These are phyloP conservation scores for Colletotrichum cordylinicola DNA, from an alignment of 2,329 filamentous ascomycete species.

Conservation along the genomic window DNA sequence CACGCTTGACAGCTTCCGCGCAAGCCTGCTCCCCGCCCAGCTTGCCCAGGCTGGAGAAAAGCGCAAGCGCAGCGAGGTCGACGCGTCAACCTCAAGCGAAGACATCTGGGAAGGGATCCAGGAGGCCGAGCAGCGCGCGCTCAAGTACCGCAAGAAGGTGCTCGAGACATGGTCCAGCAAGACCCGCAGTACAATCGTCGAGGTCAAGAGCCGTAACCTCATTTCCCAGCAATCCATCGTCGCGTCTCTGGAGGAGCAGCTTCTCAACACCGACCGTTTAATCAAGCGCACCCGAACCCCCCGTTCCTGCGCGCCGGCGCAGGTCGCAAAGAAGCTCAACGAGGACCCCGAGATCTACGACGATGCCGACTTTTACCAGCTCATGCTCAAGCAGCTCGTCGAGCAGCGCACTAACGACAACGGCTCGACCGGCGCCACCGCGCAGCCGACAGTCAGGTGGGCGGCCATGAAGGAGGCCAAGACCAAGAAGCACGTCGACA, in stretches of 20 bases:
- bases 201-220: slow-evolving; percentile 63
- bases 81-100: slow-evolving; percentile 61
- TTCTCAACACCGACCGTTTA: slow-evolving; percentile 70
- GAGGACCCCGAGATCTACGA: slow-evolving; percentile 78
- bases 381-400: slow-evolving; percentile 90
- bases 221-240: slow-evolving; percentile 66
- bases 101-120: slow-evolving; percentile 78
- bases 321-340: slow-evolving; percentile 61
- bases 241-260: slow-evolving; percentile 72
- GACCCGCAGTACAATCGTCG: slow-evolving; percentile 61
- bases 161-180: slow-evolving; percentile 93
- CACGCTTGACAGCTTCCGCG: slow-evolving; percentile 74
- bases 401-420: slow-evolving; percentile 81
- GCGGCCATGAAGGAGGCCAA: slow-evolving; percentile 78
- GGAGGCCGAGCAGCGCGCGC: slow-evolving; percentile 64
- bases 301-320: slow-evolving; percentile 77
- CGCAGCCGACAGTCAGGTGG: slow-evolving; percentile 64
- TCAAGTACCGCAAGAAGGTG: slow-evolving; percentile 69
- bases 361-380: slow-evolving; percentile 93
- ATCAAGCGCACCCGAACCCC: slow-evolving; percentile 73
- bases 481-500: slow-evolving; percentile 84
- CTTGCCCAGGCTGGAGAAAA: slow-evolving; percentile 58
- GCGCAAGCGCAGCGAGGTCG: slow-evolving; percentile 58
- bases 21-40: slow-evolving; percentile 57
- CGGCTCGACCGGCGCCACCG: slow-evolving; percentile 45